phyloP scores from a whole-genome alignment of 495 filamentous ascomycete species.

The Diplogelasinospora grovesii region DNA sequence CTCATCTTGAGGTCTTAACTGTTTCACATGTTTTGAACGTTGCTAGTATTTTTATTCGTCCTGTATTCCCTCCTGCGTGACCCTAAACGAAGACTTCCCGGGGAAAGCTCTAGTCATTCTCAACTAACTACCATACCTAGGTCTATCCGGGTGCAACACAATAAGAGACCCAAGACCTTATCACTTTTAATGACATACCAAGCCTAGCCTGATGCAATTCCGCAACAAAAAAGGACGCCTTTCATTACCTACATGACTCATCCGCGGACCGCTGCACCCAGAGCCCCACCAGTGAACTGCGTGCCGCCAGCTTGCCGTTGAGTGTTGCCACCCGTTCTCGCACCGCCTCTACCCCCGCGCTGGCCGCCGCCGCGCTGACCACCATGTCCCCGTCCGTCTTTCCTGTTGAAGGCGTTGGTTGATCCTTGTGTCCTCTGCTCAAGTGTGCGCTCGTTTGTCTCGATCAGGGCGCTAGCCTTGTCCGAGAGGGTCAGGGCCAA shows the following conservation, averaged over 20 bases:
- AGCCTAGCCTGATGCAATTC: slow-evolving; percentile 29
- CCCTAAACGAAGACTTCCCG: too few species aligned
- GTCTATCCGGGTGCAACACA: slow-evolving; percentile 19
- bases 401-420: slow-evolving; percentile 87
- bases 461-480: slow-evolving; percentile 91
- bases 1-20: too few species aligned
- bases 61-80: too few species aligned
- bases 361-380: slow-evolving; percentile 63
- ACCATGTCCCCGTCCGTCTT: slow-evolving; percentile 70
- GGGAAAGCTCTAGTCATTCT: slow-evolving; percentile 12
- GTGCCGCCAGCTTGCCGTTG: slow-evolving; percentile 52
- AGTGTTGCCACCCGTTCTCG: slow-evolving; percentile 42
- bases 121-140: slow-evolving; percentile 15
- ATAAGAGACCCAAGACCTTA: slow-evolving; percentile 15
- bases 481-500: slow-evolving; percentile 88
- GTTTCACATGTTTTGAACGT: too few species aligned
- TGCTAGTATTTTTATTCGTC: too few species aligned
- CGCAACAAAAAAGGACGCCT: slow-evolving; percentile 19
- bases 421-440: slow-evolving; percentile 96
- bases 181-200: slow-evolving; percentile 22
- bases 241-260: slow-evolving; percentile 23
- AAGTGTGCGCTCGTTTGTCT: slow-evolving; percentile 92
- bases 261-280: slow-evolving; percentile 49
- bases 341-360: slow-evolving; percentile 63
- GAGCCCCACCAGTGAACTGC: slow-evolving; percentile 51